Conservation (phyloP, 805 yeast genomes). For the Saccharomycopsis malanga region DNA sequence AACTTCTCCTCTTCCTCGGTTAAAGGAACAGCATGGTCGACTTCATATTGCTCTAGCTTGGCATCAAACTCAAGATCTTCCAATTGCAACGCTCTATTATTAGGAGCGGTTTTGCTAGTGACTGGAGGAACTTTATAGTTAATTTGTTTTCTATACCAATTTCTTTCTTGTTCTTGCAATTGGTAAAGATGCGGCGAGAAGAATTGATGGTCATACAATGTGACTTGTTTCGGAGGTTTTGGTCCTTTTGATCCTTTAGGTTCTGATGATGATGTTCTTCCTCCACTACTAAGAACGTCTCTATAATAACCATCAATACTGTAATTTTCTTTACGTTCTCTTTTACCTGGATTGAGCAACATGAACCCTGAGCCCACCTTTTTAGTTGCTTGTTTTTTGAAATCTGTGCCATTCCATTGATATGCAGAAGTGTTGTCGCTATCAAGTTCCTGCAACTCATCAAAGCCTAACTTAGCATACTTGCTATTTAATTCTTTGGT, state of each 20-base stretch:
- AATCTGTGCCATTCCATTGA: constrained; percentile 84
- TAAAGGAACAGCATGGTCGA: constrained; percentile 69
- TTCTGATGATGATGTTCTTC: constrained; percentile 40
- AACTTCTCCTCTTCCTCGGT: constrained; percentile 73
- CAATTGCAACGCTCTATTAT: constrained; percentile 5
- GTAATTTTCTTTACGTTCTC: constrained; percentile 80
- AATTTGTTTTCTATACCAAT: constrained; percentile 62
- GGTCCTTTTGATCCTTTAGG: constrained; percentile 68
- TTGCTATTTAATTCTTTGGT: constrained; percentile 55
- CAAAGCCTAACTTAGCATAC: constrained; percentile 62
- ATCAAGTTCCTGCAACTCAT: constrained; percentile 61
- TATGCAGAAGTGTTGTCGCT: constrained; percentile 59
- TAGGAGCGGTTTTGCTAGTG: constrained; percentile 41
- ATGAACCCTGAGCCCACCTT: constrained; percentile 42
- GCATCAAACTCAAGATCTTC: constrained; percentile 11
- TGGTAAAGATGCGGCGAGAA: constrained; percentile 71
- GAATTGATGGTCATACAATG: constrained; percentile 85
- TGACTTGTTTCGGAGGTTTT: constrained; percentile 76
- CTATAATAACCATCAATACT: constrained; percentile 82
- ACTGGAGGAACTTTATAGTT: constrained; percentile 58
- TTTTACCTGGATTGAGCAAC: constrained; percentile 82
- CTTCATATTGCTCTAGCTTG: constrained; percentile 52
- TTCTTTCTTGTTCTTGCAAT: constrained; percentile 73
- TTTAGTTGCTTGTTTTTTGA: constrained; percentile 49
- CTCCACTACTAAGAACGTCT: constrained; percentile 70